Conservation (phyloP, 202 grass and related monocot genomes). For the Alloteropsis angusta region DNA sequence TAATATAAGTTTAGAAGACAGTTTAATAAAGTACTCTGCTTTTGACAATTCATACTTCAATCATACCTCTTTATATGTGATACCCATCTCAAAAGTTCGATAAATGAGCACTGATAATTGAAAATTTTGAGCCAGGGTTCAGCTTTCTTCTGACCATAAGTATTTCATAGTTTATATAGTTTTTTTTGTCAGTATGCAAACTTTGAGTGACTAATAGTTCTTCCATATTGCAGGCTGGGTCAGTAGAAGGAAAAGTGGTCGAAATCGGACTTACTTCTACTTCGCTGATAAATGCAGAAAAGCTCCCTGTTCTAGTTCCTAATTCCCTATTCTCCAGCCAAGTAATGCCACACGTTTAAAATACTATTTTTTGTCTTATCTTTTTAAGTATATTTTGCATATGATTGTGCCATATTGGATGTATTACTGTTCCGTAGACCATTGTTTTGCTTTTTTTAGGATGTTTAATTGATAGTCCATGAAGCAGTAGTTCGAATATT, state of each 20-base stretch:
- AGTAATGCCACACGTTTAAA: slow-evolving; percentile 12
- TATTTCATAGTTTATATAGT: background rate
- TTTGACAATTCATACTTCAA: background rate
- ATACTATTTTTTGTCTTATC: background rate
- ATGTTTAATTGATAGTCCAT: background rate
- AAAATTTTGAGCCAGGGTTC: background rate
- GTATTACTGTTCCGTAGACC: background rate
- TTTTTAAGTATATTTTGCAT: background rate
- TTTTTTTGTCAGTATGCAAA: background rate
- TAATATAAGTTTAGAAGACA: background rate
- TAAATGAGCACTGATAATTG: background rate
- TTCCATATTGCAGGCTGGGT: slow-evolving; percentile 55
- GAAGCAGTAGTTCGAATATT: background rate
- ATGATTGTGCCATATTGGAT: background rate
- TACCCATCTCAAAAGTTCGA: background rate
- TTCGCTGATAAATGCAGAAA: slow-evolving; percentile 58
- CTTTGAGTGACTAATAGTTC: background rate
- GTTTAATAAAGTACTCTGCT: background rate
- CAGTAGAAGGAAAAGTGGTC: slow-evolving; percentile 63
- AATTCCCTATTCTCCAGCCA: slow-evolving; percentile 74
- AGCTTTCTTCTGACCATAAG: background rate
- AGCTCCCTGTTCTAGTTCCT: slow-evolving; percentile 58
- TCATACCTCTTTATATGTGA: background rate
- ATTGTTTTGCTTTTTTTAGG: background rate
- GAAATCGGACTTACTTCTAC: slow-evolving; percentile 64